Evolutionary conservation across 2,329 filamentous ascomycete genomes (phyloP).

Genomic region (Ascochyta viciae-villosae): DNA sequence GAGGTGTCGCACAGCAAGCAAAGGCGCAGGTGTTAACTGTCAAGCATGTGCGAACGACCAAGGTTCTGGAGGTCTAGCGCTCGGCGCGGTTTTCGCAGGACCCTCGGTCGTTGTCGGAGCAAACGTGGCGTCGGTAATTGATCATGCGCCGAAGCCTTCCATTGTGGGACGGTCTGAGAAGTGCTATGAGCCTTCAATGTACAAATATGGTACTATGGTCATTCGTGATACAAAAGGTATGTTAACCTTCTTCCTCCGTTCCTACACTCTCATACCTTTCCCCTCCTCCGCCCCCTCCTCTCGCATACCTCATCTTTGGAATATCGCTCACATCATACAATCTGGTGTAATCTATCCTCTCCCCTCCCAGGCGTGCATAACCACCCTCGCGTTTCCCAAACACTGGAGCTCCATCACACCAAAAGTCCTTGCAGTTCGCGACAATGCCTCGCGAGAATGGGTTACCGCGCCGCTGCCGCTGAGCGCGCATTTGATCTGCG

Average conservation of each 20-base stretch:
- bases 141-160: slow-evolving; percentile 10
- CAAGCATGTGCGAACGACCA: slow-evolving; percentile 11
- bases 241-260: slow-evolving; percentile 37
- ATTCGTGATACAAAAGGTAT: neutral
- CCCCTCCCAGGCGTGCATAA: slow-evolving; percentile 76
- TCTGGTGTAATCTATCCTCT: slow-evolving; percentile 82
- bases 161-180: neutral
- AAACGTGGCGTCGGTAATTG: slow-evolving; percentile 12
- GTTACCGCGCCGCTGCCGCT: slow-evolving; percentile 65
- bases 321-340: slow-evolving; percentile 94
- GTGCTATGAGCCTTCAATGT: neutral
- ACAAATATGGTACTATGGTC: neutral
- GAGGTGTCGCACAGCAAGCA: slow-evolving; percentile 11
- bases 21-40: slow-evolving; percentile 9
- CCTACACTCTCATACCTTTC: slow-evolving; percentile 68
- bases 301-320: slow-evolving; percentile 70
- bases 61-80: slow-evolving; percentile 17
- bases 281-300: slow-evolving; percentile 35
- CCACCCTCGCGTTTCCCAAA: slow-evolving; percentile 79
- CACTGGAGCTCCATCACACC: slow-evolving; percentile 85
- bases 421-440: slow-evolving; percentile 96
- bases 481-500: slow-evolving; percentile 47
- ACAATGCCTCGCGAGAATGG: slow-evolving; percentile 84
- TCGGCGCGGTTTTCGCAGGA: slow-evolving; percentile 29
- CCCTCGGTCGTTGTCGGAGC: slow-evolving; percentile 27